Evolutionary conservation across 495 filamentous ascomycete genomes (phyloP), one percentile per base, ranked within the genome.

Genomic region (Penicillium soppii): DNA sequence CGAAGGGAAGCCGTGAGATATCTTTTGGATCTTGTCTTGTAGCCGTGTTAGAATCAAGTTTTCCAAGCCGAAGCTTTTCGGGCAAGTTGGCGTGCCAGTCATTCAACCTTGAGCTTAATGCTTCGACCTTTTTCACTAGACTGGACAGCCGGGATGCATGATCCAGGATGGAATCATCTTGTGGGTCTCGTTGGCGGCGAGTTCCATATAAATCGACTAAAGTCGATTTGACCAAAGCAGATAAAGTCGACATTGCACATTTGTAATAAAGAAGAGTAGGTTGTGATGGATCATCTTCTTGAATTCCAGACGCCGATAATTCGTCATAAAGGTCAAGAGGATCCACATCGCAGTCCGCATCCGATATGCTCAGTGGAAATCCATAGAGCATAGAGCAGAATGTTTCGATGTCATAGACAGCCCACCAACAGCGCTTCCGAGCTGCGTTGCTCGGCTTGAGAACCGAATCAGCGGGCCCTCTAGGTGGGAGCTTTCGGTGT

Each of bases 391-490:
- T 67, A 2, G 67, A 64, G 35, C 63, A 71, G 43, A 74, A 71
- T 1, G 63, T 71, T 30, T 72, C 70, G 25, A 70, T 69, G 13
- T 68, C 69, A 37, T 72, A 74, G 15, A 71, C 69, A 16, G 69
- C 68, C 63, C 70, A 72, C 70, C 70, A 74, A 12, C 68, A 65
- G 5, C 67, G 58, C 35, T 72, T 74, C n/a, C 66, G 29, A 1
- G 65, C 59, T 50, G 70, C 67, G 21, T 56, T 46, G n/a, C 56
- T 43, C 19, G 33, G 54, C 4, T 39, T 54, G 32, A 25, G 33
- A 9, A 33, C 44, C 0, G 47, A 20, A 7, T 19, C 44, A 13
- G 52, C 21, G 6, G 39, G 12, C 8, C 7, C 43, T 40, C 32
- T 17, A 22, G 27, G 12, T 8, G 38, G 20, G 3, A 51, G 7